Conservation (phyloP, 768 basidiomycete genomes). For the Suillus subluteus region DNA sequence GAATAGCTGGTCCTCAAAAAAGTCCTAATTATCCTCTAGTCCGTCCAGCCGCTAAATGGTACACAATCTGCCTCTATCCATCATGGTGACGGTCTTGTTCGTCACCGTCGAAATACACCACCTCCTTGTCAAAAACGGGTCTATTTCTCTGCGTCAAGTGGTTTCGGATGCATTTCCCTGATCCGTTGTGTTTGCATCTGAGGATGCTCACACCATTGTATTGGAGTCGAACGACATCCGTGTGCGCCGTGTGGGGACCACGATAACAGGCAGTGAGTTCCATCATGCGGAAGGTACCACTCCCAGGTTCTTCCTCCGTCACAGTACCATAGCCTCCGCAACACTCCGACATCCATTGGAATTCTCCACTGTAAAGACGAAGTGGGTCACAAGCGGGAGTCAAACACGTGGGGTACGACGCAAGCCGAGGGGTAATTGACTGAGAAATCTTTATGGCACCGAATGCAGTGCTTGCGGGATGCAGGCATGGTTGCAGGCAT, state of each 20-base stretch:
- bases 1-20: background rate
- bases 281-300: constrained; percentile 4
- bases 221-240: background rate
- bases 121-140: constrained; percentile 1
- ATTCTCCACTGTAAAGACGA: constrained; percentile 8
- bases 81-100: constrained; percentile 5
- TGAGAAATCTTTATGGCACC: constrained; percentile 4
- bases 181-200: background rate
- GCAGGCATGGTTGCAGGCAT: background rate
- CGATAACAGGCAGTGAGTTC: constrained; percentile 6
- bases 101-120: constrained; percentile 1
- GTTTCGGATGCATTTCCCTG: constrained; percentile 5
- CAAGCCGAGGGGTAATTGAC: constrained; percentile 1
- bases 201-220: constrained; percentile 5
- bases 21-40: background rate
- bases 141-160: constrained; percentile 1
- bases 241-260: background rate
- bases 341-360: constrained; percentile 7
- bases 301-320: constrained; percentile 6
- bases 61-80: background rate
- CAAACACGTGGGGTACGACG: background rate
- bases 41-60: background rate
- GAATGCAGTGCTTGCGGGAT: background rate
- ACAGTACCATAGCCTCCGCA: constrained; percentile 5
- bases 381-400: constrained; percentile 4